Percentiles rank a stretch among this genome's conserved stretches.
Evolutionary conservation across 176 grass and related monocot species (phyloP).

Genomic region (Phyllostachys edulis): DNA sequence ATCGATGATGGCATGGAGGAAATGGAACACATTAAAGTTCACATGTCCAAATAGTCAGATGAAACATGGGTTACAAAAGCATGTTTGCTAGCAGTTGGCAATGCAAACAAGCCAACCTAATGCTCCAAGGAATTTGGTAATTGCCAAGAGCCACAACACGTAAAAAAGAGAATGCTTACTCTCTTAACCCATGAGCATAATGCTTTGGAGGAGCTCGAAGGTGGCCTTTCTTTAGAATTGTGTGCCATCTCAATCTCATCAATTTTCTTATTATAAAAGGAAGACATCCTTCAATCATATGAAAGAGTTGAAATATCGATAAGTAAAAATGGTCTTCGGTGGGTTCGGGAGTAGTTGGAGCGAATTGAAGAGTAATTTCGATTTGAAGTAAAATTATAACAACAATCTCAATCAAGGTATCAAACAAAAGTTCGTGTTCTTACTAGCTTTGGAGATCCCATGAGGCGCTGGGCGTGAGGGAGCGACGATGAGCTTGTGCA

Average conservation of each 20-base stretch:
- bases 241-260: constrained; percentile 72
- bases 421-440: too few species aligned
- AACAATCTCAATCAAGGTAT: too few species aligned
- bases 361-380: background rate
- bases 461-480: too few species aligned
- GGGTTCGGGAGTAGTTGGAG: background rate
- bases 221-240: constrained; percentile 85
- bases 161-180: constrained; percentile 43
- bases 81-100: background rate
- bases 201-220: constrained; percentile 67
- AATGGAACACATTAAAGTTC: background rate
- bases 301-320: constrained; percentile 24
- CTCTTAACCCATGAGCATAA: constrained; percentile 71
- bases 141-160: background rate
- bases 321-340: background rate
- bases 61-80: background rate
- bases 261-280: constrained; percentile 75
- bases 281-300: constrained; percentile 96
- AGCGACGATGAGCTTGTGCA: too few species aligned
- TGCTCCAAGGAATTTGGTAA: constrained; percentile 9
- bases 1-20: background rate
- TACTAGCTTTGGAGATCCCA: too few species aligned
- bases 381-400: too few species aligned
- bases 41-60: background rate
- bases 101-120: constrained; percentile 1